Evolutionary conservation across 345 rosid genomes (phyloP).

Genomic region (Gossypium bickii): DNA sequence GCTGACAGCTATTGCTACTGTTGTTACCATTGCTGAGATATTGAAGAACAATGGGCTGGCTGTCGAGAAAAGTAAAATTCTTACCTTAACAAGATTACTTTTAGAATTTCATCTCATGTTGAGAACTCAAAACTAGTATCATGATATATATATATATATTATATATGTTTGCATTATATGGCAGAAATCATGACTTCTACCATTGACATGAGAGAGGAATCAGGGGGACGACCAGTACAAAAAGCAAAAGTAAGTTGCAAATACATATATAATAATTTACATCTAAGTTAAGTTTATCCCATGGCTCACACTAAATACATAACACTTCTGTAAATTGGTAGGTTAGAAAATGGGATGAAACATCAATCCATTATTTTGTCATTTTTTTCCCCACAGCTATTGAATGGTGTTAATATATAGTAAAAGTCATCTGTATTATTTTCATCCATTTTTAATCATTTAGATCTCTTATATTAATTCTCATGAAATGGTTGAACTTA

Average conservation of each 20-base stretch:
- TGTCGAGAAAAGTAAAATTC: constrained; percentile 53
- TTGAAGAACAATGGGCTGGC: constrained; percentile 71
- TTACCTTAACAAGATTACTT: background rate
- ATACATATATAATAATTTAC: background rate
- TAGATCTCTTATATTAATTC: background rate
- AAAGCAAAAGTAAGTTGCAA: constrained; percentile 53
- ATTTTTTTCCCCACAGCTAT: background rate
- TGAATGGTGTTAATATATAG: background rate
- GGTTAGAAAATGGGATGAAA: background rate
- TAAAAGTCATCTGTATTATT: background rate
- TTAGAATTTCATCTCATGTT: constrained; percentile 1
- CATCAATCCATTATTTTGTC: background rate
- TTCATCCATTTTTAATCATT: background rate
- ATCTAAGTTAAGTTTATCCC: background rate
- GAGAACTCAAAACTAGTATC: background rate
- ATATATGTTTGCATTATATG: background rate
- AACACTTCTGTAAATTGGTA: background rate
- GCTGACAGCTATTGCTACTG: constrained; percentile 58
- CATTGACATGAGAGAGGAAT: constrained; percentile 56
- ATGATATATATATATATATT: no score
- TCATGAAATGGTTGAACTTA: background rate
- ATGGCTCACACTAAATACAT: background rate
- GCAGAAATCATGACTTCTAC: constrained; percentile 54
- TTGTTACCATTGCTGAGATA: constrained; percentile 75
- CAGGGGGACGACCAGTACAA: constrained; percentile 53